Conservation (phyloP, 805 yeast genomes). For the Clavispora phyllophila region DNA sequence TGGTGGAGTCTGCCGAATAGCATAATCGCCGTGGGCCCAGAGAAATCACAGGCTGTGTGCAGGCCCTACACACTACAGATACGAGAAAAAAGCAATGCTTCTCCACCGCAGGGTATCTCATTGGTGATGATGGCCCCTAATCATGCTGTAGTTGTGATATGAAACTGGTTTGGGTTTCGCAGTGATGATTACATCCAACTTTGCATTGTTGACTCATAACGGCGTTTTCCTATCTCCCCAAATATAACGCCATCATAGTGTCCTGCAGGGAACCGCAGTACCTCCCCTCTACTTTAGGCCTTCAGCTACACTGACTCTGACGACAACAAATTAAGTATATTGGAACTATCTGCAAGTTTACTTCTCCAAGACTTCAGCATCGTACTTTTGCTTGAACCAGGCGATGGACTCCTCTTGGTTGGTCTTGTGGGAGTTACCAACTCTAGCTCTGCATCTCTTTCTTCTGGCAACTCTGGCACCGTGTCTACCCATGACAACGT, state of each 20-base stretch:
- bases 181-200: too few species aligned
- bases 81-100: neutral
- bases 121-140: too few species aligned
- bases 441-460: conserved; percentile 85
- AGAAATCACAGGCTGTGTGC: neutral
- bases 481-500: conserved; percentile 98
- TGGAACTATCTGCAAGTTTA: conserved; percentile 28
- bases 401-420: conserved; percentile 88
- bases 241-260: too few species aligned
- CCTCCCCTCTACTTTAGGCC: too few species aligned
- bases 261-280: too few species aligned
- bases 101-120: neutral
- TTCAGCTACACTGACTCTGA: neutral
- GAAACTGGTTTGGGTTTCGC: too few species aligned
- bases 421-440: conserved; percentile 93
- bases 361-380: conserved; percentile 93
- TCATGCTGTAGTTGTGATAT: too few species aligned
- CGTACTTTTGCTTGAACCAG: conserved; percentile 99
- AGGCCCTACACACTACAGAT: neutral
- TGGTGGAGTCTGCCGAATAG: neutral
- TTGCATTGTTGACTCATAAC: too few species aligned
- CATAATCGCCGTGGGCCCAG: neutral
- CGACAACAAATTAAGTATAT: conserved; percentile 1
- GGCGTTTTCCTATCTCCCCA: too few species aligned
- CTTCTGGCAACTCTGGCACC: conserved; percentile 98